Percentiles rank a stretch among this genome's conserved stretches.
These are phyloP conservation scores for Trichosanthes cucumerina DNA, from an alignment of 306 rosid species.

Conservation along the genomic window DNA sequence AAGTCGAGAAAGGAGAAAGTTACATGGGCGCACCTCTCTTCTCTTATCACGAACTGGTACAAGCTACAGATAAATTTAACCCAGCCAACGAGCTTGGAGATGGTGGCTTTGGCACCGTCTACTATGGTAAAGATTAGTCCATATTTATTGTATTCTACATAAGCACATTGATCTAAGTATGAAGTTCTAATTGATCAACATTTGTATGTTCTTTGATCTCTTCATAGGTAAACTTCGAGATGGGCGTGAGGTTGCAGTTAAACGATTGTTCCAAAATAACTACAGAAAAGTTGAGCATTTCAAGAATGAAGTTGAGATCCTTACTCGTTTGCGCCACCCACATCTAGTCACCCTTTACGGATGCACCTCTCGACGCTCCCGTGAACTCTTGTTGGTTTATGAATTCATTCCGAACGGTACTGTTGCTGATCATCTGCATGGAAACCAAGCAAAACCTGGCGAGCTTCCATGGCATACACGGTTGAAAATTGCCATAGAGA, in stretches of 20 bases:
- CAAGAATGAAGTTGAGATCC: conserved; percentile 54
- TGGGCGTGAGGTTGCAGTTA: conserved; percentile 71
- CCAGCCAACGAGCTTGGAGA: conserved; percentile 58
- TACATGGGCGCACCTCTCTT: conserved; percentile 33
- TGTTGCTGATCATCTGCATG: conserved; percentile 80
- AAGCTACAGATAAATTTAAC: conserved; percentile 58
- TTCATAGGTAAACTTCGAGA: conserved; percentile 51
- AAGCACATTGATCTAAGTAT: background rate
- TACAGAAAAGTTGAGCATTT: conserved; percentile 66
- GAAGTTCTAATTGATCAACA: background rate
- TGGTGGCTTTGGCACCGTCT: conserved; percentile 85
- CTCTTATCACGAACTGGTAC: conserved; percentile 49
- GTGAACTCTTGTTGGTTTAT: conserved; percentile 71
- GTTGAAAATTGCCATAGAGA: conserved; percentile 66
- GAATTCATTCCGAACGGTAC: conserved; percentile 78
- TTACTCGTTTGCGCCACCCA: conserved; percentile 41
- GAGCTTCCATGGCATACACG: conserved; percentile 41
- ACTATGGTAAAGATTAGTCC: conserved; percentile 39
- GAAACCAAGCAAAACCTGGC: conserved; percentile 33
- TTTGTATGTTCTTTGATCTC: background rate
- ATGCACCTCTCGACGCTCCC: conserved; percentile 64
- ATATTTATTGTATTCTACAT: background rate
- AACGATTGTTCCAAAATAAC: conserved; percentile 62
- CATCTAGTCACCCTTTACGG: conserved; percentile 77
- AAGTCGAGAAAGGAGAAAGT: conserved; percentile 37